Percentiles rank a stretch among this genome's conserved stretches.
Evolutionary conservation across 2,329 filamentous ascomycete genomes (phyloP).

Genomic region (Fusarium annulatum): DNA sequence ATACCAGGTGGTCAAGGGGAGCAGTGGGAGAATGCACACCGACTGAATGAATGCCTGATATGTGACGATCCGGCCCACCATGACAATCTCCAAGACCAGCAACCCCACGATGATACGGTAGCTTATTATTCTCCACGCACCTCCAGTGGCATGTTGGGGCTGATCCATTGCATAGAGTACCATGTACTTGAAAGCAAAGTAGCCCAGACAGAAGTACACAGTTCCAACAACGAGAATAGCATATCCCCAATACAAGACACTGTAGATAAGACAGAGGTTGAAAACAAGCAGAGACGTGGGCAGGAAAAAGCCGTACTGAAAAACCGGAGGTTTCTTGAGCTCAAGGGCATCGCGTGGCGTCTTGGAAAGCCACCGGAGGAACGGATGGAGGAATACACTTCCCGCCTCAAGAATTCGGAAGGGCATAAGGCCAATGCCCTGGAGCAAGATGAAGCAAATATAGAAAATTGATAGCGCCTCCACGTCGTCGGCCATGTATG

Average conservation of each 20-base stretch:
- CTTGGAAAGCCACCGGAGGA: slow-evolving; percentile 80
- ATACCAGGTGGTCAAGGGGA: slow-evolving; percentile 88
- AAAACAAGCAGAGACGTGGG: slow-evolving; percentile 93
- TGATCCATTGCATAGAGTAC: slow-evolving; percentile 98
- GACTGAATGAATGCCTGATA: slow-evolving; percentile 79
- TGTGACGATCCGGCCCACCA: slow-evolving; percentile 86
- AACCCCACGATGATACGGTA: slow-evolving; percentile 89
- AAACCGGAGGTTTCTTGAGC: slow-evolving; percentile 82
- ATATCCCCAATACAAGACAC: slow-evolving; percentile 82
- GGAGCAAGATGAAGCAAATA: slow-evolving; percentile 91
- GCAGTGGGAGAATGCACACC: slow-evolving; percentile 77
- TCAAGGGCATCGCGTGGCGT: slow-evolving; percentile 92
- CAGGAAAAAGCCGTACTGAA: slow-evolving; percentile 96
- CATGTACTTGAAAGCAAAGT: slow-evolving; percentile 97
- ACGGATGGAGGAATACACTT: slow-evolving; percentile 83
- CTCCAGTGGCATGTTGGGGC: slow-evolving; percentile 90
- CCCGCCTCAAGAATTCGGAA: slow-evolving; percentile 93
- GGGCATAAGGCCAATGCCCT: slow-evolving; percentile 92
- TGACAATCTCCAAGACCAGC: slow-evolving; percentile 89
- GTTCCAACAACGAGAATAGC: slow-evolving; percentile 84
- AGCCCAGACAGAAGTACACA: slow-evolving; percentile 84
- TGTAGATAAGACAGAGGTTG: slow-evolving; percentile 96
- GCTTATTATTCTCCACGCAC: slow-evolving; percentile 96
- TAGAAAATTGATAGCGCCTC: slow-evolving; percentile 85
- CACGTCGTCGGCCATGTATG: slow-evolving; percentile 54